Percentiles rank a stretch among this genome's conserved stretches.
Conservation (phyloP, 345 rosid genomes). For the Raphanus raphanistrum region DNA sequence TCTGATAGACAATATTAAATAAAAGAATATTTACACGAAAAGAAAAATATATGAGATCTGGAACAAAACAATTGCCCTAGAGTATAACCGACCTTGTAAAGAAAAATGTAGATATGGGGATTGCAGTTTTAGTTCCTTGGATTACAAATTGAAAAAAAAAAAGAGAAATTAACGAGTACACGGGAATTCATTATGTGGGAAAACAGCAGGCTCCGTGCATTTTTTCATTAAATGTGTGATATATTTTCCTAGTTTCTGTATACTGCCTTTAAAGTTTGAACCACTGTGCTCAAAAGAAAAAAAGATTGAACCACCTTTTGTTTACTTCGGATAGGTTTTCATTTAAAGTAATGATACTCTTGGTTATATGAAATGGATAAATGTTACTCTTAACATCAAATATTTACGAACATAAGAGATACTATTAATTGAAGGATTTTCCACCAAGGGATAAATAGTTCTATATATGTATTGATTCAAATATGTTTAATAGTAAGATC, state of each 20-base stretch:
- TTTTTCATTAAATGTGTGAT: slow-evolving; percentile 9
- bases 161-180: background rate
- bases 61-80: background rate
- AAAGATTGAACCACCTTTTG: background rate
- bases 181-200: background rate
- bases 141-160: background rate
- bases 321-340: background rate
- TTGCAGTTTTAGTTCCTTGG: background rate
- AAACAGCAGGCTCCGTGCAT: slow-evolving; percentile 7
- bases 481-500: background rate
- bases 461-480: background rate
- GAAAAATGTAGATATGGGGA: background rate
- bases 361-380: background rate
- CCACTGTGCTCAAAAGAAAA: background rate
- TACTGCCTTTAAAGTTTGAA: background rate
- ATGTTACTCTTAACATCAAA: background rate
- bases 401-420: background rate
- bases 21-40: background rate
- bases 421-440: background rate
- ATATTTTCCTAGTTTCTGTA: background rate
- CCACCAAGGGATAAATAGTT: background rate
- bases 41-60: background rate
- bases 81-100: background rate
- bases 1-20: background rate
- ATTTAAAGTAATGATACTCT: background rate